A percentile compares a stretch with the other conserved stretches of the same genome.
Conservation (phyloP, 441 rosid genomes). For the Daphne laureola region DNA sequence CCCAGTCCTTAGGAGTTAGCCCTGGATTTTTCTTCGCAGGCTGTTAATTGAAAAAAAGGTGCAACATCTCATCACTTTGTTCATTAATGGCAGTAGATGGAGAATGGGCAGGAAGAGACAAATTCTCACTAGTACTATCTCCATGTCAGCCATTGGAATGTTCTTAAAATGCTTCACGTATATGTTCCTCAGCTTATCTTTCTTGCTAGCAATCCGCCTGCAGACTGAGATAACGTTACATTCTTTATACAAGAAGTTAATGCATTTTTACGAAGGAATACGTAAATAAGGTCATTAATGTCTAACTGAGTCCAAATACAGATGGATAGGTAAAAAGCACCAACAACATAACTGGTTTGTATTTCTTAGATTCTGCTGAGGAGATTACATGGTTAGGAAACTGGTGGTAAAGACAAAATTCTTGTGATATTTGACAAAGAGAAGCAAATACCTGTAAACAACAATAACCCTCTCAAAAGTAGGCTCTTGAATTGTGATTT, state of each 20-base stretch:
- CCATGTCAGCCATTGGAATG: conserved; percentile 69
- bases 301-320: conserved; percentile 2
- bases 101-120: not conserved
- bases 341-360: not conserved
- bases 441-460: conserved; percentile 54
- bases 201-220: conserved; percentile 33
- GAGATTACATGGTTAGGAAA: too few relatives aligned
- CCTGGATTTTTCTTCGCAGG: conserved; percentile 65
- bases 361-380: too few relatives aligned
- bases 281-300: not conserved
- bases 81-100: not conserved
- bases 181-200: conserved; percentile 36
- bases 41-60: conserved; percentile 18
- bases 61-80: conserved; percentile 4
- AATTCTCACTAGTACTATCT: conserved; percentile 50
- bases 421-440: not conserved
- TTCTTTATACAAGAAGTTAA: not conserved
- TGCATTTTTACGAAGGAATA: not conserved
- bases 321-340: not conserved
- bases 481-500: conserved; percentile 79
- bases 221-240: not conserved
- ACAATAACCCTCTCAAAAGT: conserved; percentile 80
- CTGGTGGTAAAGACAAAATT: too few relatives aligned
- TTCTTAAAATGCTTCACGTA: conserved; percentile 52
- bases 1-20: conserved; percentile 65